Percentiles rank a stretch among this genome's conserved stretches.
These are phyloP conservation scores for Paratinospora sagittata DNA, from an alignment of 164 flowering plant species.

Conservation along the genomic window DNA sequence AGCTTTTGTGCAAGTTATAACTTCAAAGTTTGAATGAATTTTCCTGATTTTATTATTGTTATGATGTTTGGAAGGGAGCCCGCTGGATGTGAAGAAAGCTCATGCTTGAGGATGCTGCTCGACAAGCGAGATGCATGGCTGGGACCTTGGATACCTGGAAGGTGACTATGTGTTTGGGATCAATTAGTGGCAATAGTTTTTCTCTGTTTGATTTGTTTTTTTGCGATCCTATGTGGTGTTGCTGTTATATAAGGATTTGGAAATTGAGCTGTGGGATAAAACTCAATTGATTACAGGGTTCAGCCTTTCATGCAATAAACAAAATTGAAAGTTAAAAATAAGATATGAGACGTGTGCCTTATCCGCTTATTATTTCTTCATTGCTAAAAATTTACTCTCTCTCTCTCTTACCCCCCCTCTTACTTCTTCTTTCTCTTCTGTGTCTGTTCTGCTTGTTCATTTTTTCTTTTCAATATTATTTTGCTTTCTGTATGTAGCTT, in stretches of 20 bases:
- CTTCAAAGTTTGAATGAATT: neutral
- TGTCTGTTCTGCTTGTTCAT: no score
- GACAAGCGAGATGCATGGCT: constrained; percentile 97
- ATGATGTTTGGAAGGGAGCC: constrained; percentile 49
- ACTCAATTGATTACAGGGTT: neutral
- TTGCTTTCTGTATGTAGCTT: no score
- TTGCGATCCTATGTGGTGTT: neutral
- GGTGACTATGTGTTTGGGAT: constrained; percentile 36
- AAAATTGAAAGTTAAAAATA: neutral
- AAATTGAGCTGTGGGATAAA: neutral
- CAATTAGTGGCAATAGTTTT: neutral
- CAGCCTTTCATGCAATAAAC: neutral
- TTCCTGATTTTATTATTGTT: neutral
- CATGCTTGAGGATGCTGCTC: constrained; percentile 69
- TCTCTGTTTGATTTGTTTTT: neutral
- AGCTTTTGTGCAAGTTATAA: neutral
- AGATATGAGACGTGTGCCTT: neutral
- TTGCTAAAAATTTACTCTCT: no score
- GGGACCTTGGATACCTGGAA: constrained; percentile 99
- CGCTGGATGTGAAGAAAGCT: constrained; percentile 76
- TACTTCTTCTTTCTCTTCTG: no score
- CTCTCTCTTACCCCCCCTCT: no score
- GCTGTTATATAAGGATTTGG: neutral
- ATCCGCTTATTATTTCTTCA: no score
- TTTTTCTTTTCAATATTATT: no score